Conservation (phyloP, 768 basidiomycete genomes). For the Collybiopsis luxurians region DNA sequence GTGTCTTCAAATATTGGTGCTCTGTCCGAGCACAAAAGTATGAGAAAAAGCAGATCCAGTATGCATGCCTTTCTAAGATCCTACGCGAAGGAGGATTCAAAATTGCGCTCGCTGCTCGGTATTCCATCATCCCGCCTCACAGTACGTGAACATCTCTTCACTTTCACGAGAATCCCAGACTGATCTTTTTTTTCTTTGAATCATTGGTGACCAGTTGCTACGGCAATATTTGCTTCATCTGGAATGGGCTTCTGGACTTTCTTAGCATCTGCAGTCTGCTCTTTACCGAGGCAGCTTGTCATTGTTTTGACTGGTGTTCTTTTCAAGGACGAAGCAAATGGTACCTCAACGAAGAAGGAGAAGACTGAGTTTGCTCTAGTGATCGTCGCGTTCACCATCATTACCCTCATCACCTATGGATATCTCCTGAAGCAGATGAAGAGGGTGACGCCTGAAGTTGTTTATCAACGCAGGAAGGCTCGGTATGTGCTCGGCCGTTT, state of each 20-base stretch:
- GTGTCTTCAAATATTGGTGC: constrained; percentile 59
- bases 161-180: not conserved
- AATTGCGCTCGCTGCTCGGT: constrained; percentile 49
- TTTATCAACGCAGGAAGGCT: constrained; percentile 5
- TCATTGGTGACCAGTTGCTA: constrained; percentile 22
- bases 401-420: not conserved
- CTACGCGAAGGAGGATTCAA: constrained; percentile 68
- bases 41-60: constrained; percentile 31
- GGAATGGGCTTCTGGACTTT: constrained; percentile 32
- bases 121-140: constrained; percentile 33
- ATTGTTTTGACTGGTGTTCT: constrained; percentile 28
- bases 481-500: not conserved
- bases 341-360: not conserved
- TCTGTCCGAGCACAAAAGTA: constrained; percentile 48
- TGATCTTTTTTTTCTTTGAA: not conserved
- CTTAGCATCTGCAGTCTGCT: constrained; percentile 27
- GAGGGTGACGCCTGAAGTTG: constrained; percentile 1
- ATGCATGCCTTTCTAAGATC: constrained; percentile 36
- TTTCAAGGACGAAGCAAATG: not conserved
- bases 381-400: not conserved
- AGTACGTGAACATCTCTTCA: constrained; percentile 10
- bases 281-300: constrained; percentile 35
- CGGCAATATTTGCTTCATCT: constrained; percentile 26
- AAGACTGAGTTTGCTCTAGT: not conserved
- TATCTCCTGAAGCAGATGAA: not conserved